Base-by-base conservation (phyloP, 768 basidiomycete genomes). In the Agaricus subrufescens region DNA sequence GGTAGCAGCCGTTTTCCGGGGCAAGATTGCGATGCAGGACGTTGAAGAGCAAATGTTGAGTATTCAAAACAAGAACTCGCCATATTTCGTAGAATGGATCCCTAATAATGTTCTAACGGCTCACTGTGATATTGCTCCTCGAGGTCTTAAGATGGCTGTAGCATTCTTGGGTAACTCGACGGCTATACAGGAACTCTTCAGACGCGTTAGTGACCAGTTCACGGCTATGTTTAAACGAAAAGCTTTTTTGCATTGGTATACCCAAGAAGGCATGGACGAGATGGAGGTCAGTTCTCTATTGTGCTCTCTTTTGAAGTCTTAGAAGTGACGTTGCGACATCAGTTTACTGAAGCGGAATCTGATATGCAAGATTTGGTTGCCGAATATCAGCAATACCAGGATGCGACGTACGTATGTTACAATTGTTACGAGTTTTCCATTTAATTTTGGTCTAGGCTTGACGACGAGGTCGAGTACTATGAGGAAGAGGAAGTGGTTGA, bases 61-160 rank as follows among this genome's bases (percentile, higher is more conserved):
- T 63, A 94, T 98, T 34, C 91, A 95, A 75, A 92, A 83, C 83
- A 97, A 96, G 84, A 97, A 98, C 80, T 90, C 93, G 37, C 87
- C 92, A 3, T 95, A 96, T 81, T 98, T 98, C 66, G 95, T 98
- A 62, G 95, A 99, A 74, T 99, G 97, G 97, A 98, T 99, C 63
- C 97, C 97, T 65, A 97, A 97, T 85, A 98, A 98, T 67, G 91
- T 98, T 58, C 85, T 94, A 65, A 94, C 94, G 39, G 94, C 97
- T 59, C 94, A 98, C 74, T 98, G 96, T 80, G 94, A 97, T 75
- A 96, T 98, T 65, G 83, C 97, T 66, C 95, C 97, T 51, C 86
- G 93, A 58, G 94, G 94, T 34, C 80, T 92, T 65, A 95, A 94
- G 84, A 95, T 95, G 94, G 89, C 93, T 10, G 94, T 93, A 53